Evolutionary conservation across 2,329 filamentous ascomycete species (phyloP), one percentile per base, ranked within the genome.

Genomic region (Fusarium sp.): DNA sequence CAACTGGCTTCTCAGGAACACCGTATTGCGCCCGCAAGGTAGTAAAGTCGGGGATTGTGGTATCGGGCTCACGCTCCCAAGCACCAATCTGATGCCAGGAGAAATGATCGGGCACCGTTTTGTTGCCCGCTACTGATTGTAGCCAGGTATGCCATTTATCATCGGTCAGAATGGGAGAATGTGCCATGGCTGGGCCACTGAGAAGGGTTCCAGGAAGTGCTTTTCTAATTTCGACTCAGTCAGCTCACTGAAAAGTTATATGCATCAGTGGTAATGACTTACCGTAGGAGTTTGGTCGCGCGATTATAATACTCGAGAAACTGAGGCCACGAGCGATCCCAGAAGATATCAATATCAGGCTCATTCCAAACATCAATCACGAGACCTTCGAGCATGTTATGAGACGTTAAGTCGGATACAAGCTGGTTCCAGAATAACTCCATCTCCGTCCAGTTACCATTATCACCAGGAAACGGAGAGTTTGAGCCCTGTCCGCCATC

Each of bases 351-450:
- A 4, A 61, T 43, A 21, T 61, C 59, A 4, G 59, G 50, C 38
- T 61, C 59, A 23, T 61, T 61, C 59, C 59, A 61, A 6, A 61
- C 30, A 30, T 61, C 49, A 13, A 61, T 44, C 3, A 58, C 59
- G 1, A 61, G 59, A 2, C 50, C 21, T 1, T 57, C 15, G 0
- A 58, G 6, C 50, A 61, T 61, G 3, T 43, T 13, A 12, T 61
- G 11, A 0, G 11, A 7, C 19, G 44, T 57, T 9, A 61, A 58
- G 5, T 61, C 59, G 2, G 30, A 57, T 10, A 58, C 6, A 5
- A 61, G 6, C 16, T 58, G 59, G 0, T 2, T 3, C 49, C 50
- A 58, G 37, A 61, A 61, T 1, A 43, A 0, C 1, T 44, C 50
- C 30, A 8, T 58, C 19, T 58, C 59, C 1, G 37, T 61, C 59